Conservation (phyloP, 2,329 filamentous ascomycete species). For the Trichoderma sp. region DNA sequence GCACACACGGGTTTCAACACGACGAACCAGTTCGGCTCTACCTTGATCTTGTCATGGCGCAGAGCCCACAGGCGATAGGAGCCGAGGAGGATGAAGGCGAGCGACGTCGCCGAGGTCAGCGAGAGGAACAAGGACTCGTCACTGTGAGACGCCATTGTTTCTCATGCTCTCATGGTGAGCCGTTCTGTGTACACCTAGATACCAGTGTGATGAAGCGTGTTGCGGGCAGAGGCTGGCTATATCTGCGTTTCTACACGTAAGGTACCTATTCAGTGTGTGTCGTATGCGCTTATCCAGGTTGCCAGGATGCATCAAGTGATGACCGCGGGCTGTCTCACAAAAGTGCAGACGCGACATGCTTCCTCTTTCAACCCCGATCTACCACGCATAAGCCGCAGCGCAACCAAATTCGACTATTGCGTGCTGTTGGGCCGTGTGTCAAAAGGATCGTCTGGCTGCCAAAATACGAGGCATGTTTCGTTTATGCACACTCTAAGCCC, state of each 20-base stretch:
- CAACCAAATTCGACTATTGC: constrained; percentile 6
- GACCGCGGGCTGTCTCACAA: neutral
- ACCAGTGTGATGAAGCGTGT: neutral
- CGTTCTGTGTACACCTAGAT: neutral
- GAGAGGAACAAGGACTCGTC: neutral
- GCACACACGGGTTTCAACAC: constrained; percentile 16
- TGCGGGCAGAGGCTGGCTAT: neutral
- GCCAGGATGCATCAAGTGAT: no score
- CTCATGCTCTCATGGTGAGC: neutral
- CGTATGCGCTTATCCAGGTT: no score
- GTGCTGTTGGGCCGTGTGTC: neutral
- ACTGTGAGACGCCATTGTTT: neutral
- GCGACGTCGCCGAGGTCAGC: neutral
- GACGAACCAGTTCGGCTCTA: constrained; percentile 16
- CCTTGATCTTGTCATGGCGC: constrained; percentile 11
- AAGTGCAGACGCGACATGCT: neutral
- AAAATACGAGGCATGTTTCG: constrained; percentile 19
- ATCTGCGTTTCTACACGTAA: no score
- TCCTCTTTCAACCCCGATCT: neutral
- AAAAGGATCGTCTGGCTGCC: neutral
- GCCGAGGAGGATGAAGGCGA: constrained; percentile 4
- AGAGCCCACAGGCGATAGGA: constrained; percentile 9
- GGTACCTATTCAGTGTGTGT: no score
- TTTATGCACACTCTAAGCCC: constrained; percentile 23
- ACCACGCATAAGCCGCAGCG: neutral